Conservation (phyloP, 2,329 filamentous ascomycete species). For the Cylindrodendrum hubeiense region DNA sequence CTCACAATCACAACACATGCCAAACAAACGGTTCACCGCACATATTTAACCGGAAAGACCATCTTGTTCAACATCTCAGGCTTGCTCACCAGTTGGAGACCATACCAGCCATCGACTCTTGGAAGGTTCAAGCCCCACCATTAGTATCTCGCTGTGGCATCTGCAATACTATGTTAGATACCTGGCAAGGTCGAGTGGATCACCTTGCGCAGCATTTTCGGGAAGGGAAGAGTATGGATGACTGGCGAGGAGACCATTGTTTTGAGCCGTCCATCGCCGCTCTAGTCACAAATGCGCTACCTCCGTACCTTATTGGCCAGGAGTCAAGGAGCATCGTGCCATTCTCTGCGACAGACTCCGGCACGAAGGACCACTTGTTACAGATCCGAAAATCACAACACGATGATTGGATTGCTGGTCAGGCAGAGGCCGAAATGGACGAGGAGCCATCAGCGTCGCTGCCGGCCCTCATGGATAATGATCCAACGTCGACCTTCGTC, state of each 20-base stretch:
- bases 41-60: conserved; percentile 47
- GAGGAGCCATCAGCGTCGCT: not conserved
- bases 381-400: conserved; percentile 29
- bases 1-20: conserved; percentile 37
- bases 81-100: conserved; percentile 50
- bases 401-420: not conserved
- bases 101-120: conserved; percentile 53
- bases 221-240: conserved; percentile 7
- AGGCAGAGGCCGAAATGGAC: not conserved
- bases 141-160: conserved; percentile 48
- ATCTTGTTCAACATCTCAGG: conserved; percentile 47
- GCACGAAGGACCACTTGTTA: conserved; percentile 36
- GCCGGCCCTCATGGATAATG: not conserved
- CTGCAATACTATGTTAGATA: conserved; percentile 38
- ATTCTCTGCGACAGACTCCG: conserved; percentile 43
- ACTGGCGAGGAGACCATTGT: conserved; percentile 7
- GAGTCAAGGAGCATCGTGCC: conserved; percentile 41
- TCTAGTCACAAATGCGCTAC: conserved; percentile 7
- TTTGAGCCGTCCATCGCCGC: conserved; percentile 8
- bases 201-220: conserved; percentile 44
- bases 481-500: conserved; percentile 22
- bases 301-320: conserved; percentile 17
- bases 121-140: conserved; percentile 41
- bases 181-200: conserved; percentile 45
- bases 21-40: conserved; percentile 18